These are phyloP conservation scores for Colletotrichum sp. DNA, from an alignment of 2,329 filamentous ascomycete species.

Conservation along the genomic window DNA sequence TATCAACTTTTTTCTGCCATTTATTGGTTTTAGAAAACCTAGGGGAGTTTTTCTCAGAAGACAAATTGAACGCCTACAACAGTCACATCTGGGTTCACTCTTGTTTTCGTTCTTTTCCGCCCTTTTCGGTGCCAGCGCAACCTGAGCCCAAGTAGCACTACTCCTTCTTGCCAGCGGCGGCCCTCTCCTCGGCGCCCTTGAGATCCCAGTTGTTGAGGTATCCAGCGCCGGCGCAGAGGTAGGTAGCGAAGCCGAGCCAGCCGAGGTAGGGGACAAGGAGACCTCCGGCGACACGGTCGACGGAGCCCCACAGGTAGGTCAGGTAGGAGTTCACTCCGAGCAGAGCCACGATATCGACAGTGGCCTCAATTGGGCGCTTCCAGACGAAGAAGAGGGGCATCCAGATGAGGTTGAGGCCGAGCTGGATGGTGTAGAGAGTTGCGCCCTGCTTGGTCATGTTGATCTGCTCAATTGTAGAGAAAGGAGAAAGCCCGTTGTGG, in stretches of 20 bases:
- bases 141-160: conserved; percentile 14
- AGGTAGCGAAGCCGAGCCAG: conserved; percentile 89
- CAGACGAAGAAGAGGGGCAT: conserved; percentile 92
- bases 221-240: conserved; percentile 75
- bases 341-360: conserved; percentile 76
- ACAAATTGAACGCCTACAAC: not conserved
- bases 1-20: not conserved
- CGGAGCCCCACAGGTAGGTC: conserved; percentile 75
- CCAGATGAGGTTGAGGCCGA: conserved; percentile 85
- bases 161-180: conserved; percentile 25
- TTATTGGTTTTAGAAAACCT: not conserved
- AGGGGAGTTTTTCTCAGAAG: not conserved
- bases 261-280: conserved; percentile 80
- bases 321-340: conserved; percentile 76
- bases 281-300: conserved; percentile 77
- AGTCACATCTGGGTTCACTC: not conserved
- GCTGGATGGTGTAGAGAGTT: conserved; percentile 84
- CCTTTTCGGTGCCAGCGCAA: not conserved
- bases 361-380: conserved; percentile 74
- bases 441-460: conserved; percentile 70
- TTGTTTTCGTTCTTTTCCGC: not conserved
- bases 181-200: conserved; percentile 20
- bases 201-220: conserved; percentile 74
- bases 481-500: conserved; percentile 64
- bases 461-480: conserved; percentile 57